A percentile compares a stretch with the other conserved stretches of the same genome.
phyloP scores from a whole-genome alignment of 2,329 filamentous ascomycete species.

The Colletotrichum lindemuthianum region DNA sequence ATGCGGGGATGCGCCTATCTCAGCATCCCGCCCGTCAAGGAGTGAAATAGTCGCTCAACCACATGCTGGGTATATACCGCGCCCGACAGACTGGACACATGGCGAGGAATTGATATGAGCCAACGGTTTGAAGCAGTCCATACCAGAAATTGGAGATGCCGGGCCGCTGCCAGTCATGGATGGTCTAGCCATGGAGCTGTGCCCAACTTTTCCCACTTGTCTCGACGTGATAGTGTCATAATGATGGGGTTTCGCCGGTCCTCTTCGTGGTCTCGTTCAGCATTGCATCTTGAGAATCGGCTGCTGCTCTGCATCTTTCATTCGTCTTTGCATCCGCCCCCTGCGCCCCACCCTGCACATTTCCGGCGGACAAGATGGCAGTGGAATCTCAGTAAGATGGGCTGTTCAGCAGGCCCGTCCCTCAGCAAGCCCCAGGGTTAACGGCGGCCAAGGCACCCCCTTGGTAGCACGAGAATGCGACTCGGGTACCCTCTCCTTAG shows the following conservation, averaged over 20 bases:
- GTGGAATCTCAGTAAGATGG: slow-evolving; percentile 19
- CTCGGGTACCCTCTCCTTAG: slow-evolving; percentile 34
- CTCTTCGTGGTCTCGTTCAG: neutral
- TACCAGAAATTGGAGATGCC: too few relatives aligned
- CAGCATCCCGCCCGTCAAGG: too few relatives aligned
- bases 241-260: neutral
- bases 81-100: too few relatives aligned
- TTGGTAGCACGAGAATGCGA: slow-evolving; percentile 6
- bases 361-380: slow-evolving; percentile 28
- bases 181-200: too few relatives aligned
- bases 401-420: slow-evolving; percentile 15
- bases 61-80: too few relatives aligned
- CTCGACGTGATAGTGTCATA: too few relatives aligned
- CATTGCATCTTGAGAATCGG: neutral
- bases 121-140: too few relatives aligned
- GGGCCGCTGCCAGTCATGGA: too few relatives aligned
- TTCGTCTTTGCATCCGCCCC: neutral
- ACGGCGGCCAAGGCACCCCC: slow-evolving; percentile 9
- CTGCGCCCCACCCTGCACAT: slow-evolving; percentile 8
- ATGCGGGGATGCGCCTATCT: too few relatives aligned
- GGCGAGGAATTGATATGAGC: too few relatives aligned
- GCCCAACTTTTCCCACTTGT: too few relatives aligned
- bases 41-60: too few relatives aligned
- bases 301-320: slow-evolving; percentile 8
- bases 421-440: slow-evolving; percentile 14